Conservation (phyloP, 768 basidiomycete genomes). For the Tricholoma saponaceum region DNA sequence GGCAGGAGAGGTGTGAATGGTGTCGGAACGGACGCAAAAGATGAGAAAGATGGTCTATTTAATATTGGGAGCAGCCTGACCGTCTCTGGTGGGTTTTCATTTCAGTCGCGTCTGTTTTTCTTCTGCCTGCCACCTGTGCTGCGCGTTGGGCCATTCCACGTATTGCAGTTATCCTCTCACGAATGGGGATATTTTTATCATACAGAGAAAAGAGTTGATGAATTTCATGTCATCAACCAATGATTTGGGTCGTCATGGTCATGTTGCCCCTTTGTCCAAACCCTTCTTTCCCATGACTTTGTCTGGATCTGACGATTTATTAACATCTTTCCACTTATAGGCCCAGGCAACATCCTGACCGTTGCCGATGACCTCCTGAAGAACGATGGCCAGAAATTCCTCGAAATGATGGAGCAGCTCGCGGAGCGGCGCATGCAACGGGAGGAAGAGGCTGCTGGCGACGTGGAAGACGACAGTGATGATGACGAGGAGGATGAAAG, state of each 20-base stretch:
- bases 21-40: conserved; percentile 32
- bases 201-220: background rate
- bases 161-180: background rate
- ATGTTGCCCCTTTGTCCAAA: background rate
- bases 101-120: background rate
- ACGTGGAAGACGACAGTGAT: conserved; percentile 45
- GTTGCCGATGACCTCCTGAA: conserved; percentile 98
- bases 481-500: conserved; percentile 37
- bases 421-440: conserved; percentile 92
- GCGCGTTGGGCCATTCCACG: background rate
- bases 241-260: background rate
- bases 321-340: conserved; percentile 26
- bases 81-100: conserved; percentile 59
- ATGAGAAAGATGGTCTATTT: conserved; percentile 64
- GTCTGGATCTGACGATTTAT: background rate
- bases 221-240: background rate
- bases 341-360: conserved; percentile 92
- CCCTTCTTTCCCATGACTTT: background rate
- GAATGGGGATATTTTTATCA: background rate
- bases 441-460: conserved; percentile 59
- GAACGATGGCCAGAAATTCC: conserved; percentile 97
- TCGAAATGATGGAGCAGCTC: conserved; percentile 99
- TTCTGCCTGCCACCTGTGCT: background rate
- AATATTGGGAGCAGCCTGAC: conserved; percentile 81
- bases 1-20: conserved; percentile 12